Percentiles rank a stretch among this genome's conserved stretches.
These are phyloP conservation scores for Scedosporium dehoogii DNA, from an alignment of 2,329 filamentous ascomycete genomes.

Conservation along the genomic window DNA sequence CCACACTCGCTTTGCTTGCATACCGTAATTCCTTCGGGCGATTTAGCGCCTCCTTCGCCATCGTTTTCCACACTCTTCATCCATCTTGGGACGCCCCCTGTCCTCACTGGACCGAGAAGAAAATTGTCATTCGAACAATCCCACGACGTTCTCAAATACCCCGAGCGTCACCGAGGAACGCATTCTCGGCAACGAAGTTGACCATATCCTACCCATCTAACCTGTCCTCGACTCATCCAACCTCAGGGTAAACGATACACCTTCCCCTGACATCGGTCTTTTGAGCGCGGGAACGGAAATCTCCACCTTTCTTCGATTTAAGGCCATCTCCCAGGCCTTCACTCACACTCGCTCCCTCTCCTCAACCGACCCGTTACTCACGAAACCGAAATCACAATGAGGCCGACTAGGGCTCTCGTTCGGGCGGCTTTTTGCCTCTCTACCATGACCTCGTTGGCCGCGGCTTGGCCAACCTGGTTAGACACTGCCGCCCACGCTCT, in stretches of 20 bases:
- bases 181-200: no score
- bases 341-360: background rate
- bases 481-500: slow-evolving; percentile 34
- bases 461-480: slow-evolving; percentile 47
- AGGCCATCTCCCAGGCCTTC: background rate
- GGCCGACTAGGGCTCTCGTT: slow-evolving; percentile 33
- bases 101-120: no score
- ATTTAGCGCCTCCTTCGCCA: background rate
- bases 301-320: no score
- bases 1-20: slow-evolving; percentile 6
- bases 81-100: no score
- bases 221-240: no score
- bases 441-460: slow-evolving; percentile 39
- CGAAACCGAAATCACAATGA: slow-evolving; percentile 31
- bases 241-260: no score
- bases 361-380: background rate
- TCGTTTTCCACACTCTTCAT: background rate
- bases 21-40: background rate
- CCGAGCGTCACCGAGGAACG: no score
- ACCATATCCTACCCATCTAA: no score
- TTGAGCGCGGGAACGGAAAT: no score
- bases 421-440: slow-evolving; percentile 39
- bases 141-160: no score
- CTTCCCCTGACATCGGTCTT: no score
- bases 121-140: no score